Evolutionary conservation across 192 early-diverging fungal species (phyloP).

Genomic region (Diversispora eburnea): DNA sequence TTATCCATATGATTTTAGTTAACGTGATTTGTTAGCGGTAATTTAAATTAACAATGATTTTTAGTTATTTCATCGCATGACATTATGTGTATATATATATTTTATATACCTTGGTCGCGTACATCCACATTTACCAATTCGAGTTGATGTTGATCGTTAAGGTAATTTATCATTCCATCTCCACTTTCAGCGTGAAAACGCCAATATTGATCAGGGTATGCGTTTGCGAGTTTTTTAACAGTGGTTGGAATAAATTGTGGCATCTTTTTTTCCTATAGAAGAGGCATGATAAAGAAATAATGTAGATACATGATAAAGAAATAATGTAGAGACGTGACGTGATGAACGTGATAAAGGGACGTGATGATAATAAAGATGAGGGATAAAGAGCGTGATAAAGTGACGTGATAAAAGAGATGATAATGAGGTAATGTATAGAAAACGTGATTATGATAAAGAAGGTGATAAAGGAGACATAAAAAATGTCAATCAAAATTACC

Average conservation of each 20-base stretch:
- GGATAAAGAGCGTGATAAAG: background rate
- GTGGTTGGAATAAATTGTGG: conserved; percentile 51
- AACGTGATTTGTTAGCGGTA: background rate
- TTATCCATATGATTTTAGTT: background rate
- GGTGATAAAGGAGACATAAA: background rate
- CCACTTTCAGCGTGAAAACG: conserved; percentile 47
- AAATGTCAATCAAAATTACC: background rate
- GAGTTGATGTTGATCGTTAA: conserved; percentile 70
- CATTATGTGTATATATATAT: no score
- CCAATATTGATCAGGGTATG: conserved; percentile 65
- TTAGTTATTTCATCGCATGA: background rate
- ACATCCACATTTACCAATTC: conserved; percentile 61
- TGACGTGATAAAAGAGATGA: no score
- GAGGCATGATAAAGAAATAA: background rate
- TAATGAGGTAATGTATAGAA: no score
- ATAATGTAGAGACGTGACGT: background rate
- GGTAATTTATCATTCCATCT: conserved; percentile 56
- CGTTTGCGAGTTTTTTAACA: conserved; percentile 46
- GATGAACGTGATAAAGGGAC: background rate
- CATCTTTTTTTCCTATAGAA: background rate
- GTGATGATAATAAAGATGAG: no score
- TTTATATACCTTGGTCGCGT: conserved; percentile 60
- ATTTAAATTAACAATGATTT: no score
- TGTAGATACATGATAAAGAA: background rate
- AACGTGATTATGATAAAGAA: background rate